Evolutionary conservation across 2,329 filamentous ascomycete genomes (phyloP).

Genomic region (Rhynchosporium graminicola): DNA sequence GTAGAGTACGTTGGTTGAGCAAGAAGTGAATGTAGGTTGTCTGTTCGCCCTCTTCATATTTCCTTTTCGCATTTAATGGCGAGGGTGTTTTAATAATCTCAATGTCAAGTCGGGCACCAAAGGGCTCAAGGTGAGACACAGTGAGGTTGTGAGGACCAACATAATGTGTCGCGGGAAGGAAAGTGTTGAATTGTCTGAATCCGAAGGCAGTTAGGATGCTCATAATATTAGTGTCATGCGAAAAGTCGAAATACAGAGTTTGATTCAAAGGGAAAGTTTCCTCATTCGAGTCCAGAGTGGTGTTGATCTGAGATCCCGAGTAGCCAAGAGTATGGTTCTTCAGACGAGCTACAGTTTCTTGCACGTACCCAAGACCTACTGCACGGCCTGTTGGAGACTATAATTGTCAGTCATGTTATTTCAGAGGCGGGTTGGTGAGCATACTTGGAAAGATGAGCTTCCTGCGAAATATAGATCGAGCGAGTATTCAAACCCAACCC

Average conservation of each 20-base stretch:
- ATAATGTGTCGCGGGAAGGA: constrained; percentile 57
- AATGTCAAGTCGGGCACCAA: constrained; percentile 71
- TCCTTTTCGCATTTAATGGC: constrained; percentile 58
- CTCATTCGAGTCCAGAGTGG: constrained; percentile 67
- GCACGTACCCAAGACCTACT: constrained; percentile 71
- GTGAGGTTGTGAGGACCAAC: constrained; percentile 62
- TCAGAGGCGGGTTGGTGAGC: neutral
- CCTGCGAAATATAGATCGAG: constrained; percentile 67
- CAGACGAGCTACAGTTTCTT: constrained; percentile 71
- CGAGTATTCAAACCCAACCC: constrained; percentile 70
- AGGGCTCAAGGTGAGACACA: constrained; percentile 68
- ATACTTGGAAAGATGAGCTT: constrained; percentile 40
- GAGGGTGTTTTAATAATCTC: constrained; percentile 70
- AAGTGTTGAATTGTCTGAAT: constrained; percentile 64
- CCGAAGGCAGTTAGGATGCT: constrained; percentile 72
- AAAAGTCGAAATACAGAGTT: constrained; percentile 74
- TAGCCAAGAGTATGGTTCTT: constrained; percentile 64
- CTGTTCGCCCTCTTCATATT: constrained; percentile 48
- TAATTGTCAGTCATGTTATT: neutral
- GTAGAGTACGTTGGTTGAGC: constrained; percentile 72
- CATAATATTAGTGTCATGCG: constrained; percentile 74
- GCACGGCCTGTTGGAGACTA: constrained; percentile 51
- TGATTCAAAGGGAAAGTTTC: constrained; percentile 74
- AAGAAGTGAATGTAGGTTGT: constrained; percentile 75
- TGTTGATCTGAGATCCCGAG: constrained; percentile 62